Evolutionary conservation across 2,329 filamentous ascomycete genomes (phyloP).

Genomic region (Hypomyces perniciosus): DNA sequence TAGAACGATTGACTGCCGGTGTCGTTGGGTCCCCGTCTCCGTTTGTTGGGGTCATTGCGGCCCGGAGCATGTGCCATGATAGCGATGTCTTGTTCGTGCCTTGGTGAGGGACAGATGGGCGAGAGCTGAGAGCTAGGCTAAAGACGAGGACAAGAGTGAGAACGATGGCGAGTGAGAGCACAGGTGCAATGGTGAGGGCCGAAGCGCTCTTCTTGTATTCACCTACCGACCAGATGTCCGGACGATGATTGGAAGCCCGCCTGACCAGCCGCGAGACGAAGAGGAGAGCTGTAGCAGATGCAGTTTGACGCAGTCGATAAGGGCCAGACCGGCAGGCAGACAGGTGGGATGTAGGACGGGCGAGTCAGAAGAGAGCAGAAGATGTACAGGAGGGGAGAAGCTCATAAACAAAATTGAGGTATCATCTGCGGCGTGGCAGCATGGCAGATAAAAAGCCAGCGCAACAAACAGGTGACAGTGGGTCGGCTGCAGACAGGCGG

Average conservation of each 20-base stretch:
- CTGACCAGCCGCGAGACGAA: too few relatives aligned
- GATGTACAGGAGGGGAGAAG: not conserved
- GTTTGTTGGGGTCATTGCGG: conserved; percentile 36
- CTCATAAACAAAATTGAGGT: not conserved
- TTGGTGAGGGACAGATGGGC: not conserved
- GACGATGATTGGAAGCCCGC: too few relatives aligned
- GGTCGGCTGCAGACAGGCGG: not conserved
- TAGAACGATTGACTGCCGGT: conserved; percentile 32
- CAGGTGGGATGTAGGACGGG: too few relatives aligned
- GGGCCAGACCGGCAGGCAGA: too few relatives aligned
- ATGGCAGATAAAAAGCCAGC: not conserved
- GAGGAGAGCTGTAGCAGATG: too few relatives aligned
- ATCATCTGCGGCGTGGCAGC: conserved; percentile 1
- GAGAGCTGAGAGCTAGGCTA: too few relatives aligned
- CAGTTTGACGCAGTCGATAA: too few relatives aligned
- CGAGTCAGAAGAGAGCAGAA: too few relatives aligned
- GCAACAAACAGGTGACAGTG: not conserved
- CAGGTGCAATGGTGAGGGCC: too few relatives aligned
- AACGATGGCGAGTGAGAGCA: not conserved
- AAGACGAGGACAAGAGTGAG: too few relatives aligned
- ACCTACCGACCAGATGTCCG: too few relatives aligned
- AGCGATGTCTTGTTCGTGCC: not conserved
- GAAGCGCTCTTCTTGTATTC: too few relatives aligned
- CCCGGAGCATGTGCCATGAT: conserved; percentile 39
- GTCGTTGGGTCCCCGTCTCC: conserved; percentile 44